Evolutionary conservation across 2,329 filamentous ascomycete species (phyloP).

Genomic region (Nothopassalora personata): DNA sequence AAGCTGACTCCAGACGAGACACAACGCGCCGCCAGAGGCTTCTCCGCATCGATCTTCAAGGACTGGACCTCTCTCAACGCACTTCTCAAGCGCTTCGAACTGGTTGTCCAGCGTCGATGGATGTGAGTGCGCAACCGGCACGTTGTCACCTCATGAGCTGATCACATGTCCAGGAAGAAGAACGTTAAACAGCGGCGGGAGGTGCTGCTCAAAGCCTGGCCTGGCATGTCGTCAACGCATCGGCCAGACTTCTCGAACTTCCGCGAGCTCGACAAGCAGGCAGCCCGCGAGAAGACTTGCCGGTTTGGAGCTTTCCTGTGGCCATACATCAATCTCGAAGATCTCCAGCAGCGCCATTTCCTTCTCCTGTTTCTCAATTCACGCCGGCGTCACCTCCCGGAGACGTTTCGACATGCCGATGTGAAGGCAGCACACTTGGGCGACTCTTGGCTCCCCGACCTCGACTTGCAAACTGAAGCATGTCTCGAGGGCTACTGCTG

Average conservation of each 20-base stretch:
- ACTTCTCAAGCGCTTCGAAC: constrained; percentile 49
- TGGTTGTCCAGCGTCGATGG: constrained; percentile 51
- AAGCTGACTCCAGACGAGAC: constrained; percentile 20
- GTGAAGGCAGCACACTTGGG: constrained; percentile 33
- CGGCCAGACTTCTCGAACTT: constrained; percentile 48
- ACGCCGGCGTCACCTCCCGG: constrained; percentile 45
- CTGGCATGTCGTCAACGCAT: constrained; percentile 46
- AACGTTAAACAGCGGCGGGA: constrained; percentile 41
- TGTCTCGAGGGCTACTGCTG: constrained; percentile 10
- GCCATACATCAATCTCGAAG: constrained; percentile 55
- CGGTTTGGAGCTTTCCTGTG: constrained; percentile 40
- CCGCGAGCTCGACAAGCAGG: constrained; percentile 20
- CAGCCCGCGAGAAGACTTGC: constrained; percentile 14
- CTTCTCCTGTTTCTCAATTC: constrained; percentile 51
- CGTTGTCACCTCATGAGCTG: background rate
- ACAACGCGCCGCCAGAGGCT: constrained; percentile 16
- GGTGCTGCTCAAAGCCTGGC: constrained; percentile 47
- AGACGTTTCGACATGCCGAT: constrained; percentile 47
- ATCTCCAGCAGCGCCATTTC: constrained; percentile 42
- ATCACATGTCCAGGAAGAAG: constrained; percentile 41
- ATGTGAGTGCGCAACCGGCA: constrained; percentile 7
- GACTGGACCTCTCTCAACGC: constrained; percentile 35
- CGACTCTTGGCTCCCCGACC: constrained; percentile 10
- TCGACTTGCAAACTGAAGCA: constrained; percentile 3
- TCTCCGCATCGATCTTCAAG: constrained; percentile 32